phyloP scores from a whole-genome alignment of 192 early-diverging fungal genomes.

The Coemansia sp. region DNA sequence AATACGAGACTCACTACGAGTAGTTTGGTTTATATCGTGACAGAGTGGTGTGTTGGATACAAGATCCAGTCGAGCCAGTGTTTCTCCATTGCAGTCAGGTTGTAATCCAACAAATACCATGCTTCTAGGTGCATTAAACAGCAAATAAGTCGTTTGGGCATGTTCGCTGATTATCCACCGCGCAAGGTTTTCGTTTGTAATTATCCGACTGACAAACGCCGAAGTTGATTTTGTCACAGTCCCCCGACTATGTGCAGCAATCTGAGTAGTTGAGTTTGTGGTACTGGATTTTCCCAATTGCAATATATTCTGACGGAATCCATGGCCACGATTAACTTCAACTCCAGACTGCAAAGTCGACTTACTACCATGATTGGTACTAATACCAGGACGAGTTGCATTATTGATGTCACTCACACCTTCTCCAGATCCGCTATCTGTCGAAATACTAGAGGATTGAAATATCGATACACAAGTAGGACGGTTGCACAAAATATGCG shows the following conservation, averaged over 20 bases:
- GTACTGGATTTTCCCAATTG: constrained; percentile 1
- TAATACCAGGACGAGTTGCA: not conserved
- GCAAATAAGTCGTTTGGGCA: constrained; percentile 17
- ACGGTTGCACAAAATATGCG: constrained; percentile 23
- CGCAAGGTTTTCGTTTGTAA: constrained; percentile 69
- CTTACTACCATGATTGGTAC: constrained; percentile 10
- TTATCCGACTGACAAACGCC: constrained; percentile 67
- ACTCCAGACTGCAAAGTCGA: constrained; percentile 10
- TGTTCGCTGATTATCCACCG: constrained; percentile 19
- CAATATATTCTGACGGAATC: constrained; percentile 25
- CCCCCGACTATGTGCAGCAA: constrained; percentile 58
- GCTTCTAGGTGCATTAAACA: constrained; percentile 40
- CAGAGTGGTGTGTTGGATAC: constrained; percentile 75
- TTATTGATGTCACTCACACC: not conserved
- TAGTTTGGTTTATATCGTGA: constrained; percentile 79
- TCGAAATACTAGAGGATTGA: not conserved
- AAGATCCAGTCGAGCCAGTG: constrained; percentile 76
- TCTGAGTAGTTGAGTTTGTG: not conserved
- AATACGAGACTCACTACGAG: constrained; percentile 65
- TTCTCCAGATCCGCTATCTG: not conserved
- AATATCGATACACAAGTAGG: constrained; percentile 37
- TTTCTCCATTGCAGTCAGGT: constrained; percentile 55
- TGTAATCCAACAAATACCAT: constrained; percentile 34
- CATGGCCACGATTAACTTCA: constrained; percentile 7
- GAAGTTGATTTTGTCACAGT: constrained; percentile 75